phyloP scores from a whole-genome alignment of 2,329 filamentous ascomycete genomes.

The Zasmidium angulare region DNA sequence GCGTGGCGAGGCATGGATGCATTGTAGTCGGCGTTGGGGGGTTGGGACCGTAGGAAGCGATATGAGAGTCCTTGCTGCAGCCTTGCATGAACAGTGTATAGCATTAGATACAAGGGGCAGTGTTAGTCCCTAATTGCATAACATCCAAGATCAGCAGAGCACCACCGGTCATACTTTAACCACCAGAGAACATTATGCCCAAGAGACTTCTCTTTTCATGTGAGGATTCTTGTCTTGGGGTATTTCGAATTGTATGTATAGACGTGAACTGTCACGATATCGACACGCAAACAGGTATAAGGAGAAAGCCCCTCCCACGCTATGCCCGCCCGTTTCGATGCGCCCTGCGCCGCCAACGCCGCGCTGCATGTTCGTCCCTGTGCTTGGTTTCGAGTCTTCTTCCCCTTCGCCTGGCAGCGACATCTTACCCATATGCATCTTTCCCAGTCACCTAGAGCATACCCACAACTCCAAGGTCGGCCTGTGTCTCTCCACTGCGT shows the following conservation, averaged over 20 bases:
- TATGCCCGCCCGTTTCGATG: neutral
- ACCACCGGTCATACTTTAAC: no score
- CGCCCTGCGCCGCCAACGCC: slow-evolving; percentile 11
- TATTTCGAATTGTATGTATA: no score
- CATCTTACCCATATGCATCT: neutral
- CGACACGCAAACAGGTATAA: neutral
- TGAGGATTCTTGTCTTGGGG: no score
- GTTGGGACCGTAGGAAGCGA: neutral
- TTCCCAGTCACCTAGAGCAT: no score
- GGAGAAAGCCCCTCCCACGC: neutral
- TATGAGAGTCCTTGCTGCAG: neutral
- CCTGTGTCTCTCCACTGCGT: no score
- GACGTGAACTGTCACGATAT: no score
- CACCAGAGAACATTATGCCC: no score
- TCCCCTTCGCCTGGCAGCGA: no score
- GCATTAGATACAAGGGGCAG: slow-evolving; percentile 3
- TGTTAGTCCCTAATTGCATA: neutral
- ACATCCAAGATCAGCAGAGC: neutral
- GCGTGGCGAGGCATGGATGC: neutral
- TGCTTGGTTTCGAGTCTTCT: neutral
- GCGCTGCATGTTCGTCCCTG: slow-evolving; percentile 5
- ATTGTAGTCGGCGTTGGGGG: slow-evolving; percentile 5
- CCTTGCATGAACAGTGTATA: slow-evolving; percentile 1
- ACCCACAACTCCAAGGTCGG: no score
- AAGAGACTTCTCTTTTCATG: no score